Base-by-base conservation (phyloP, 192 early-diverging fungal genomes). In the Coemansia sp. region DNA sequence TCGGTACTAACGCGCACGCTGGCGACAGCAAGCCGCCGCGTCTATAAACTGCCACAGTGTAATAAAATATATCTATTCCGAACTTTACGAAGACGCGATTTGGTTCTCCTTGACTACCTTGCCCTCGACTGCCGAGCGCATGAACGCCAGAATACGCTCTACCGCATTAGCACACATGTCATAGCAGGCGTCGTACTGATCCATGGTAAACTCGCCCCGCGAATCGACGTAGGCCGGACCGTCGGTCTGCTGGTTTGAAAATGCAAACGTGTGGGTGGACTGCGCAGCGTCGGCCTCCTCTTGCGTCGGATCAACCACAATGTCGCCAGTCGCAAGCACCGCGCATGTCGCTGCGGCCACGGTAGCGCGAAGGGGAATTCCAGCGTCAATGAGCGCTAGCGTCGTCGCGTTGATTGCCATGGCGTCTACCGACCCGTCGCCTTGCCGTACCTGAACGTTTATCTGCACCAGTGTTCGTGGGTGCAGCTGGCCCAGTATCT, bases 321-420 rank as follows among this genome's bases (percentile, higher is more conserved):
- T 55, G 9, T 62, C 54, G 10, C 80, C 79, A 17, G 87, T 61
- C 19, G 63, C 48, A 42, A 80, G 69, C 15, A 93, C 79, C 23
- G 85, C 83, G 49, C 87, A 92, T 0, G 86, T 81, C 0, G 90
- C 84, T 4, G 87, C 75, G 5, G 83, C 85, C 0, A 85, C 66
- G 38, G 90, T 81, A 8, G 78, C 63, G 36, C 79, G 87, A 50
- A 97, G 62, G 7, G 93, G 87, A 10, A 97, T 79, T 12, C 90
- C 94, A 8, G 94, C 92, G 65, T 99, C 92, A 39, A 97, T 55
- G 20, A 98, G 80, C 2, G 93, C 92, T 57, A 97, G 43, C 2
- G 85, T 76, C 0, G 84, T 78, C 2, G 93, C 92, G 64, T 97
- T 97, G 34, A 95, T 82, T 4, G 88, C 85, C 5, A 86, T 79